phyloP scores from a whole-genome alignment of 768 basidiomycete species.

The Pleurotus platypus region DNA sequence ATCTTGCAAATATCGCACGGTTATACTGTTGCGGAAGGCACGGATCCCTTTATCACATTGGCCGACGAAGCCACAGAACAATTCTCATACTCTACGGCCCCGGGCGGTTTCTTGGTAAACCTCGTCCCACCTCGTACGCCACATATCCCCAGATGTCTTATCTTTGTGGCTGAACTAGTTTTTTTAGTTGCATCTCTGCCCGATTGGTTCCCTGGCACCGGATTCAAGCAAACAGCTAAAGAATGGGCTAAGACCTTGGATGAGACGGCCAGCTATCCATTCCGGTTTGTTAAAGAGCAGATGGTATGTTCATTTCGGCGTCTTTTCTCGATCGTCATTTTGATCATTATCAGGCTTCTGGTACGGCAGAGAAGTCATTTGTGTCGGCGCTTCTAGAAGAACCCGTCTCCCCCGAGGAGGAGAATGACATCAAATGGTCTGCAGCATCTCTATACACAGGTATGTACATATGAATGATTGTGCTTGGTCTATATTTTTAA shows the following conservation, averaged over 20 bases:
- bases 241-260: conserved; percentile 38
- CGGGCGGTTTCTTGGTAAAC: conserved; percentile 45
- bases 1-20: conserved; percentile 43
- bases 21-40: conserved; percentile 32
- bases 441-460: conserved; percentile 41
- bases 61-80: conserved; percentile 35
- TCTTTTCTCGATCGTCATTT: too few relatives aligned
- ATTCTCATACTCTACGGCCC: conserved; percentile 36
- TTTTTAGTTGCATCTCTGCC: conserved; percentile 41
- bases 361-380: conserved; percentile 30
- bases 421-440: conserved; percentile 39
- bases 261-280: conserved; percentile 45
- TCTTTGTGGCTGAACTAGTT: neutral
- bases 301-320: conserved; percentile 19
- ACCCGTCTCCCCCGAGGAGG: conserved; percentile 25
- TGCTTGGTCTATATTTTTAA: neutral
- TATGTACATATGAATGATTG: neutral
- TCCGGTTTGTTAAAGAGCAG: conserved; percentile 38
- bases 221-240: conserved; percentile 44
- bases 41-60: conserved; percentile 35
- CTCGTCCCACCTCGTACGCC: conserved; percentile 41
- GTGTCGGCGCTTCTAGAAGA: conserved; percentile 29
- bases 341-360: conserved; percentile 13
- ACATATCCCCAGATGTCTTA: too few relatives aligned
- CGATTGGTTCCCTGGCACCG: conserved; percentile 57